Conservation (phyloP, 202 grass and related monocot species). For the Saccharum hybrid region DNA sequence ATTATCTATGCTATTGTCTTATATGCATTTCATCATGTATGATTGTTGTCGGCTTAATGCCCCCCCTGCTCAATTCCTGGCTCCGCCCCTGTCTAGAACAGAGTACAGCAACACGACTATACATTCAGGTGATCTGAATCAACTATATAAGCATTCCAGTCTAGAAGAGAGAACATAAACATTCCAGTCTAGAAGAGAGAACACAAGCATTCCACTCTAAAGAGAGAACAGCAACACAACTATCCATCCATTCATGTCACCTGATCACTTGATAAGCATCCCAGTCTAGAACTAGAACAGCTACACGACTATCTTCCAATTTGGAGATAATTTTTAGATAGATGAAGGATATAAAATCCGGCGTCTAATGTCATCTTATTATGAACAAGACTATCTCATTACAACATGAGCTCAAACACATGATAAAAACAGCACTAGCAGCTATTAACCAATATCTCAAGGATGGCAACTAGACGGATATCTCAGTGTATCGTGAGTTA, state of each 20-base stretch:
- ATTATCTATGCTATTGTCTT: too few relatives aligned
- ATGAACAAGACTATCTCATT: neutral
- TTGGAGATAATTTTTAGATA: neutral
- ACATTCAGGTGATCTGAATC: too few relatives aligned
- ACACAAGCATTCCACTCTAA: neutral
- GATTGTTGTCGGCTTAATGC: too few relatives aligned
- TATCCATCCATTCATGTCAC: too few relatives aligned
- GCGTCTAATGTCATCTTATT: neutral
- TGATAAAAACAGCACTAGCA: neutral
- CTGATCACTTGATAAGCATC: neutral
- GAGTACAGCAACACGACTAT: too few relatives aligned
- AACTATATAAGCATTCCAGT: neutral
- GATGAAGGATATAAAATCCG: neutral
- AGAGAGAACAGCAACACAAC: neutral
- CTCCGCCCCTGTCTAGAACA: too few relatives aligned
- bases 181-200: too few relatives aligned
- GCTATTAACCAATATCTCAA: neutral
- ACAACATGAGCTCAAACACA: neutral
- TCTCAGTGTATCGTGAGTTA: neutral
- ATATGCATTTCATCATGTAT: too few relatives aligned
- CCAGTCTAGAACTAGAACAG: neutral
- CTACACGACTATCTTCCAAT: neutral
- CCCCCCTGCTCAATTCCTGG: too few relatives aligned
- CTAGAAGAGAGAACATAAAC: too few relatives aligned
- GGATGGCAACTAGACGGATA: neutral